A percentile compares a stretch with the other conserved stretches of the same genome.
Conservation (phyloP, 2,329 filamentous ascomycete species). For the Fusarium sublunatum region DNA sequence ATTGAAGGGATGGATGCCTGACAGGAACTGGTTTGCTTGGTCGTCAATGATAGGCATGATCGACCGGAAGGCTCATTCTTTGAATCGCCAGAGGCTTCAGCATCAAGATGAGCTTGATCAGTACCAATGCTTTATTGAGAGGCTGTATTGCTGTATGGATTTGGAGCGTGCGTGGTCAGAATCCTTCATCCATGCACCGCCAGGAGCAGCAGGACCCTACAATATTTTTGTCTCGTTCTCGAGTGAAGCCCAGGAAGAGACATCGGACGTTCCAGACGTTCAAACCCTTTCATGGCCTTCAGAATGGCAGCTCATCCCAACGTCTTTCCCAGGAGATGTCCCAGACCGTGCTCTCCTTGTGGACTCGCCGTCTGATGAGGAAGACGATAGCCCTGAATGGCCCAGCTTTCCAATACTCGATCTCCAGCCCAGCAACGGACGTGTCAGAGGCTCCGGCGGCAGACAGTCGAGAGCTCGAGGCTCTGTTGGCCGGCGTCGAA, state of each 20-base stretch:
- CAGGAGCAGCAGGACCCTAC: conserved; percentile 46
- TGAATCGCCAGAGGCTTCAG: conserved; percentile 26
- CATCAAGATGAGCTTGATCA: conserved; percentile 9
- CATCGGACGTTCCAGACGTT: conserved; percentile 4
- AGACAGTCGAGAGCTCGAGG: conserved; percentile 14
- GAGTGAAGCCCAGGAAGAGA: conserved; percentile 17
- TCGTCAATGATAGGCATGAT: conserved; percentile 46
- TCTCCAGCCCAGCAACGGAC: background rate
- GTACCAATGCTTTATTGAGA: conserved; percentile 41
- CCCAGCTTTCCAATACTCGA: conserved; percentile 20
- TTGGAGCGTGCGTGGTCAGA: conserved; percentile 59
- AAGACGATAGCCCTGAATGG: conserved; percentile 33
- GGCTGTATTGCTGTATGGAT: conserved; percentile 55
- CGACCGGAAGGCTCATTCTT: conserved; percentile 41
- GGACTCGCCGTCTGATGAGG: conserved; percentile 32
- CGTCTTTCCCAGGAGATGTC: conserved; percentile 24
- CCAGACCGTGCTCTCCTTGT: conserved; percentile 18
- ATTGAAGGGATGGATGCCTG: conserved; percentile 59
- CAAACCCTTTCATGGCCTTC: conserved; percentile 41
- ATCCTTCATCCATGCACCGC: conserved; percentile 41
- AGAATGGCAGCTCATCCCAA: conserved; percentile 42
- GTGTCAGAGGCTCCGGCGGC: background rate
- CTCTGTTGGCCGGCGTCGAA: background rate
- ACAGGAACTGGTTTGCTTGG: conserved; percentile 52
- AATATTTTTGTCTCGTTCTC: conserved; percentile 50